Evolutionary conservation across 2,329 filamentous ascomycete species (phyloP), one percentile per base, ranked within the genome.

Genomic region (Pseudogymnoascus sp.): DNA sequence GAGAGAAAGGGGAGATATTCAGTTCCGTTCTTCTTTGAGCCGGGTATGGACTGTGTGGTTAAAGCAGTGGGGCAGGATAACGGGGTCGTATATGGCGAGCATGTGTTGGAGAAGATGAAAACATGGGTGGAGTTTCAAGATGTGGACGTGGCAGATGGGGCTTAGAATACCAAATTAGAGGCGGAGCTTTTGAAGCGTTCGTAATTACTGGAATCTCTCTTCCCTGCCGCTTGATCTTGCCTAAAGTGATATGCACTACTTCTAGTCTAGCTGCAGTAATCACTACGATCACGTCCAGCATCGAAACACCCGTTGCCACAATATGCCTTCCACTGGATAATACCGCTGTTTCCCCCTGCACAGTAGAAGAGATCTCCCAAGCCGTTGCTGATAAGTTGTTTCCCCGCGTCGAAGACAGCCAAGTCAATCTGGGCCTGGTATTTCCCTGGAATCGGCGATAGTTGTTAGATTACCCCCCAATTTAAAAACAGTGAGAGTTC

Each of bases 11-110:
- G 65, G 2, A 62, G 68, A 27, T 77, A 76, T 61, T 78, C 76
- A 58, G 75, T 79, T 29, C 77, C 77, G 1, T 80, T 79, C 67
- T 80, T 80, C 68, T 79, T 79, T 64, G 76, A 79, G 68, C 78
- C 77, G 0, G 77, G 77, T 3, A 72, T 76, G 65, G 63, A 71
- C 13, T 78, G 76, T 67, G 64, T 77, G 15, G 72, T 79, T 7
- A 66, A 68, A 60, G 73, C 73, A 44, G 68, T 79, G 10, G 65
- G 65, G 2, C 63, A 64, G 7, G 65, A 69, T 0, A 68, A 69
- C 10, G 66, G 66, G 3, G 69, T 77, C 4, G 62, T 76, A 1
- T 79, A 78, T 66, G 76, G 76, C 2, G 70, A 76, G 60, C 75
- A 77, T 70, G 73, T 78, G 2, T 65, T 74, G 61, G 71, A 69